Percentiles rank a stretch among this genome's conserved stretches.
Evolutionary conservation across 345 rosid species (phyloP).

Genomic region (Populus simonii): DNA sequence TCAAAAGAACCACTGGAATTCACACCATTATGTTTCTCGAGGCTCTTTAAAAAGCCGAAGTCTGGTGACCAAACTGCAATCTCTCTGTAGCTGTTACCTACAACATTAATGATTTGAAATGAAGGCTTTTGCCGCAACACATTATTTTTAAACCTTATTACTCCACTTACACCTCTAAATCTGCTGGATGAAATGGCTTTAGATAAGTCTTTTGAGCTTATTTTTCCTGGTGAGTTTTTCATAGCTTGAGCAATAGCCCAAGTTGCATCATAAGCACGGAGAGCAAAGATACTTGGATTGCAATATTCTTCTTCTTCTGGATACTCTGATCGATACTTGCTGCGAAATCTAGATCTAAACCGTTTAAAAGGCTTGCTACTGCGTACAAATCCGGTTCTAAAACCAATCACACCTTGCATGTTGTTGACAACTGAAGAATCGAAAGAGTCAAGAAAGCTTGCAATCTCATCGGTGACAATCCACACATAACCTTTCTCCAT

Average conservation of each 20-base stretch:
- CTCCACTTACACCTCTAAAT: slow-evolving; percentile 29
- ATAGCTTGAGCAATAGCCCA: slow-evolving; percentile 22
- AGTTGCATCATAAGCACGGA: slow-evolving; percentile 38
- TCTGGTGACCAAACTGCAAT: slow-evolving; percentile 31
- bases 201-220: neutral
- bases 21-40: neutral
- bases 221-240: neutral
- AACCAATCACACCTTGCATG: slow-evolving; percentile 35
- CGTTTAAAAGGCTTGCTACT: slow-evolving; percentile 1
- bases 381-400: slow-evolving; percentile 7
- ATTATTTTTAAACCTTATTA: slow-evolving; percentile 14
- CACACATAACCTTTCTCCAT: slow-evolving; percentile 31
- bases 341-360: slow-evolving; percentile 16
- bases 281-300: slow-evolving; percentile 25
- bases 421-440: slow-evolving; percentile 14
- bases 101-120: slow-evolving; percentile 32
- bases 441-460: slow-evolving; percentile 19
- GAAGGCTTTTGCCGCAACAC: neutral
- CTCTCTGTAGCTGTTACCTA: slow-evolving; percentile 28
- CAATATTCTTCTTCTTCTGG: slow-evolving; percentile 29
- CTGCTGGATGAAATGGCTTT: slow-evolving; percentile 12
- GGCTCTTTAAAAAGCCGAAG: slow-evolving; percentile 10
- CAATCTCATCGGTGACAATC: slow-evolving; percentile 27
- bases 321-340: slow-evolving; percentile 12
- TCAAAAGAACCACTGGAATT: neutral